Evolutionary conservation across 345 rosid species (phyloP).

Genomic region (Leavenworthia alabamica): DNA sequence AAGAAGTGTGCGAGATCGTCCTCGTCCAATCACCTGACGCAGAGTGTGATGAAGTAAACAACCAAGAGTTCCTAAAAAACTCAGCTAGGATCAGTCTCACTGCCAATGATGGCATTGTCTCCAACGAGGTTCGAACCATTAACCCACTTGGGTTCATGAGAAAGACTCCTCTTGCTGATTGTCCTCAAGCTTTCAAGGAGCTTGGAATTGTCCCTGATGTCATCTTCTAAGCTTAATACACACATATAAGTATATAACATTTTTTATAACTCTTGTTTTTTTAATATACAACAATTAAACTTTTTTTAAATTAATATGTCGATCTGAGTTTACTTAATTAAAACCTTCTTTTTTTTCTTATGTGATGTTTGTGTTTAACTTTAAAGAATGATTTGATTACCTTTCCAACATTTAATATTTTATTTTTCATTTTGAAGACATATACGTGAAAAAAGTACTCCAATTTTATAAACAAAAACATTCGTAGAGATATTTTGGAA

Average conservation of each 20-base stretch:
- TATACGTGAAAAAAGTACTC: neutral
- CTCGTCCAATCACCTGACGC: slow-evolving; percentile 41
- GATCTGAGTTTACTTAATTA: slow-evolving; percentile 11
- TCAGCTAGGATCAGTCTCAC: slow-evolving; percentile 48
- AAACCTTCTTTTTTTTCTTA: neutral
- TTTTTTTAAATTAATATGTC: neutral
- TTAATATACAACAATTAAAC: neutral
- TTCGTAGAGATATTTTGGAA: neutral
- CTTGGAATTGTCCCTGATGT: slow-evolving; percentile 42
- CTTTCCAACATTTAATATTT: neutral
- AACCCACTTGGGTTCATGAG: slow-evolving; percentile 64
- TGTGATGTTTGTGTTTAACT: slow-evolving; percentile 4
- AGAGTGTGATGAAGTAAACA: slow-evolving; percentile 41
- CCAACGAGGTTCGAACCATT: slow-evolving; percentile 34
- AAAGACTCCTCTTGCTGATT: slow-evolving; percentile 38
- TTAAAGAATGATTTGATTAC: slow-evolving; percentile 12
- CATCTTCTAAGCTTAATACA: slow-evolving; percentile 14
- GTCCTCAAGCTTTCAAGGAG: slow-evolving; percentile 44
- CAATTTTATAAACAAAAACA: neutral
- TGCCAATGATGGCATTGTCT: slow-evolving; percentile 41
- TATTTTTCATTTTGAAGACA: neutral
- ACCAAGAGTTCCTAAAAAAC: slow-evolving; percentile 30
- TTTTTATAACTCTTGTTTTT: neutral
- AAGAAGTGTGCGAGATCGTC: slow-evolving; percentile 55
- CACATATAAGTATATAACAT: too few relatives aligned